phyloP scores from a whole-genome alignment of 2,329 filamentous ascomycete genomes.

The Metarhizium brunneum region DNA sequence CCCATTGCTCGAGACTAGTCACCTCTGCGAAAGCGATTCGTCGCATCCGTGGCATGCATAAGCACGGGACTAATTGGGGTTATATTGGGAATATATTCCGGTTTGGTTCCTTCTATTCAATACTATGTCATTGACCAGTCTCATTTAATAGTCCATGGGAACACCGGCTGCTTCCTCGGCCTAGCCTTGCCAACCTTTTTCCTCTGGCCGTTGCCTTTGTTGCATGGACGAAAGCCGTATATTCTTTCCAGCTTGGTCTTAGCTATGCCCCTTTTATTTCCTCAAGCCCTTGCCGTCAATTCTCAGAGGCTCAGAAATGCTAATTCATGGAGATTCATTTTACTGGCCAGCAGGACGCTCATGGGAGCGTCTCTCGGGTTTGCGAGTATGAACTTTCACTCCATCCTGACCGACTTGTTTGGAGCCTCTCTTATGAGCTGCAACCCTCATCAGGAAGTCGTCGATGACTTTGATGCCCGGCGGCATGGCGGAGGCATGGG shows the following conservation, averaged over 20 bases:
- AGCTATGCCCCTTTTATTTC: conserved; percentile 65
- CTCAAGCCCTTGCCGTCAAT: conserved; percentile 60
- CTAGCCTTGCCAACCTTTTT: conserved; percentile 61
- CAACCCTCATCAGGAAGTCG: conserved; percentile 63
- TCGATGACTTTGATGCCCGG: conserved; percentile 57
- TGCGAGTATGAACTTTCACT: conserved; percentile 68
- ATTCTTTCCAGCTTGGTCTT: conserved; percentile 59
- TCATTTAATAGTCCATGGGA: conserved; percentile 61
- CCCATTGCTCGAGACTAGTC: conserved; percentile 68
- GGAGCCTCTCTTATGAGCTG: conserved; percentile 65
- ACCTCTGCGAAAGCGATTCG: conserved; percentile 54
- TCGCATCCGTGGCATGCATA: conserved; percentile 59
- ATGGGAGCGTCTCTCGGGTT: conserved; percentile 65
- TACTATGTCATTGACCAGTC: conserved; percentile 63
- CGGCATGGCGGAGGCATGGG: conserved; percentile 71
- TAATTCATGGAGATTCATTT: conserved; percentile 44
- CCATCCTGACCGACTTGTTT: conserved; percentile 64
- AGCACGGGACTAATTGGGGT: conserved; percentile 65
- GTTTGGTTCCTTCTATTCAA: conserved; percentile 69
- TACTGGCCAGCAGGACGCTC: conserved; percentile 54
- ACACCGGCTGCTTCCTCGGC: conserved; percentile 63
- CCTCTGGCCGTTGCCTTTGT: conserved; percentile 63
- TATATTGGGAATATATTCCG: conserved; percentile 67
- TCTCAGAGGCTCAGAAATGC: conserved; percentile 45
- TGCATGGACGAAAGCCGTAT: conserved; percentile 72